Evolutionary conservation across 2,329 filamentous ascomycete species (phyloP).

Genomic region (Hymenoscyphus fraxineus): DNA sequence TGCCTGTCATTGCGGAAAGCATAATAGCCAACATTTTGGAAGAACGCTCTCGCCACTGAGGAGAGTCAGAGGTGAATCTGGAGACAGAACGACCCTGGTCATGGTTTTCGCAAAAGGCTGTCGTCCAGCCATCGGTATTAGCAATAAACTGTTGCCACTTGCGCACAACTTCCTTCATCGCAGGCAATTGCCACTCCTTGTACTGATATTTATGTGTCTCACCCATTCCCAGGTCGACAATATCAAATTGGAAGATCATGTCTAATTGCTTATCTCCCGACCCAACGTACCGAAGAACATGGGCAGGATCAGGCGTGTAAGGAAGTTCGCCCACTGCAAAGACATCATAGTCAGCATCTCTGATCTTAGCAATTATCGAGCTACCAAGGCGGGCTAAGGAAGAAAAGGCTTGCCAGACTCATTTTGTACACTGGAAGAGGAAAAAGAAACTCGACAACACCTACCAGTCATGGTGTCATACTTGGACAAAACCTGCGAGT

Average conservation of each 20-base stretch:
- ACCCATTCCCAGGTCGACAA: slow-evolving; percentile 58
- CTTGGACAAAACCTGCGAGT: slow-evolving; percentile 50
- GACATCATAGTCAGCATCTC: too few relatives aligned
- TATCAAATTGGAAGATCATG: slow-evolving; percentile 68
- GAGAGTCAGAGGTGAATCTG: slow-evolving; percentile 40
- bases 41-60: slow-evolving; percentile 22
- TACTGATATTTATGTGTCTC: slow-evolving; percentile 51
- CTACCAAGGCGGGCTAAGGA: too few relatives aligned
- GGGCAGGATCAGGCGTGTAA: slow-evolving; percentile 52
- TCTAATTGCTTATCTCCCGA: slow-evolving; percentile 56
- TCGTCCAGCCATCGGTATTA: slow-evolving; percentile 54
- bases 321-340: slow-evolving; percentile 61
- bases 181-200: slow-evolving; percentile 43
- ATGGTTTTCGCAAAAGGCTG: slow-evolving; percentile 61
- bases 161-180: slow-evolving; percentile 46
- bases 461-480: slow-evolving; percentile 60
- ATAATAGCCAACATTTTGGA: slow-evolving; percentile 53
- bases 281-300: slow-evolving; percentile 58
- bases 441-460: too few relatives aligned
- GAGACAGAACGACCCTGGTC: slow-evolving; percentile 56
- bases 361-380: too few relatives aligned
- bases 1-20: slow-evolving; percentile 48
- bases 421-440: too few relatives aligned
- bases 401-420: too few relatives aligned
- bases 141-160: slow-evolving; percentile 50